Evolutionary conservation across 2,329 filamentous ascomycete species (phyloP), one percentile per base, ranked within the genome.

Genomic region (Fusarium sp.): DNA sequence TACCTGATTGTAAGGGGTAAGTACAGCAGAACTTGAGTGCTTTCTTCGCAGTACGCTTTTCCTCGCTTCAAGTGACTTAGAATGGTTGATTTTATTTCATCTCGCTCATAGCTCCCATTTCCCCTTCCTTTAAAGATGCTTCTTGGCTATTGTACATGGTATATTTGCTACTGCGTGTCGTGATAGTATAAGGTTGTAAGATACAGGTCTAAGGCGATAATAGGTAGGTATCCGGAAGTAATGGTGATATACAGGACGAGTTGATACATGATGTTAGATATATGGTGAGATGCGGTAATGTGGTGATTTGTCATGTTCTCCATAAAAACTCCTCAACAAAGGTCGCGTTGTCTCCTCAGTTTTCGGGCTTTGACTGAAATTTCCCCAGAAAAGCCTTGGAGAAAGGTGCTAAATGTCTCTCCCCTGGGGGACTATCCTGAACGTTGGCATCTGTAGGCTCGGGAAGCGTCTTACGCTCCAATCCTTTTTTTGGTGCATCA

Each of bases 81-180:
- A 59, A 39, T 34, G 11, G 7, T 53, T 59, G 22, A 7, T 38
- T 50, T 38, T 14, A n/a, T 39, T 47, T 39, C 19, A 38, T 64
- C 21, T 26, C 10, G 15, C 21, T 14, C 17, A 40, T 21, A 21
- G 19, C 40, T n/a, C 24, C 28, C 22, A 15, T 33, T 52, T 31
- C 10, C 33, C 21, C 36, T 10, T 19, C 15, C 7, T 3, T 19
- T 42, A 45, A 31, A 54, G 19, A 19, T 55, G 10, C 44, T 34
- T 40, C 54, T 49, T 57, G 50, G 46, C 45, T 72, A 63, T 39
- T 66, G 49, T 72, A 72, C 58, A 73, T 54, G 39, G 24, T 22
- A 36, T 49, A n/a, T 26, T n/a, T 26, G 40, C 24, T 22, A 52
- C 28, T 28, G 22, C 42, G 22, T 52, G 49, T 54, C 49, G 33